Evolutionary conservation across 208 protist genomes (phyloP).

Genomic region (Leishmania lainsoni): DNA sequence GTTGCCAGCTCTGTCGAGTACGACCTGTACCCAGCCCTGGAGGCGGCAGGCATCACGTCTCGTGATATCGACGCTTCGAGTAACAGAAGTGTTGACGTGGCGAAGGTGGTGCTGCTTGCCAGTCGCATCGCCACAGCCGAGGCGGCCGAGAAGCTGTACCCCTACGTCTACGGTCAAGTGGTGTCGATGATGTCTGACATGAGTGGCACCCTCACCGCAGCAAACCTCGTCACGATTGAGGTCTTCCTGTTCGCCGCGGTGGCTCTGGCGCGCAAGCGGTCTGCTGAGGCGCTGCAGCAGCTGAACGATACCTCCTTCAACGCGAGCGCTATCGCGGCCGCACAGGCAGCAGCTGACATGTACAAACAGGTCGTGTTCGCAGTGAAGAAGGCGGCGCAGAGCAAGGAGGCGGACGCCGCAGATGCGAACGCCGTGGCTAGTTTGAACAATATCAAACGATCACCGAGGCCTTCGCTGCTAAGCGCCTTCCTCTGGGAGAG

Average conservation of each 20-base stretch:
- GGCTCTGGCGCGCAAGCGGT: slow-evolving; percentile 54
- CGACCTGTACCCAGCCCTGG: slow-evolving; percentile 54
- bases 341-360: slow-evolving; percentile 22
- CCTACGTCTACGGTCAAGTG: slow-evolving; percentile 36
- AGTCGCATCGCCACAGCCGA: slow-evolving; percentile 60
- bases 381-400: slow-evolving; percentile 38
- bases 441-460: slow-evolving; percentile 70
- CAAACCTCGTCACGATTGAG: slow-evolving; percentile 72
- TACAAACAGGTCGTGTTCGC: slow-evolving; percentile 45
- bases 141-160: slow-evolving; percentile 53
- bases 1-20: slow-evolving; percentile 35
- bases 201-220: slow-evolving; percentile 36
- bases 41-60: slow-evolving; percentile 46
- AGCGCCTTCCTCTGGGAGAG: slow-evolving; percentile 68
- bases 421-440: slow-evolving; percentile 60
- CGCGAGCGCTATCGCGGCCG: slow-evolving; percentile 34
- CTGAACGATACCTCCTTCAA: slow-evolving; percentile 71
- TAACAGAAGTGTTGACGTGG: slow-evolving; percentile 44
- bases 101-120: slow-evolving; percentile 60
- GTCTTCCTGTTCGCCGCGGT: slow-evolving; percentile 70
- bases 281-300: slow-evolving; percentile 58
- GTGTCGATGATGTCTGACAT: slow-evolving; percentile 24
- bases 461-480: slow-evolving; percentile 49
- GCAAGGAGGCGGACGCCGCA: slow-evolving; percentile 28
- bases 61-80: slow-evolving; percentile 15